Conservation (phyloP, 176 grass and related monocot species). For the Cenchrus americanus region DNA sequence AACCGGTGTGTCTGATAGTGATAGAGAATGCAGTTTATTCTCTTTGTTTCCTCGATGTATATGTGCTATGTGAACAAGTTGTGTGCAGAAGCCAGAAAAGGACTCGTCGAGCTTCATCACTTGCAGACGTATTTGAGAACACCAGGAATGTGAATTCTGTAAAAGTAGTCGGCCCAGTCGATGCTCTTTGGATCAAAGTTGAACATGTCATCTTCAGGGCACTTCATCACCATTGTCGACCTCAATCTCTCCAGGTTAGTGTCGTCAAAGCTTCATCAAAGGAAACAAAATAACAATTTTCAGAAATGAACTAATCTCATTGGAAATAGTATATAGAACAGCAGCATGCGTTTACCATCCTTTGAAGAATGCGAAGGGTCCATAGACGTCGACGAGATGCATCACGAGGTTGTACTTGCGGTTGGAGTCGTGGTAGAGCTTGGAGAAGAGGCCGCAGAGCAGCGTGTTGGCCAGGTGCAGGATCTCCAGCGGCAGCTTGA, state of each 20-base stretch:
- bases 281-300: background rate
- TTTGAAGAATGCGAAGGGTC: slow-evolving; percentile 74
- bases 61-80: background rate
- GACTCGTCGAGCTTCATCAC: background rate
- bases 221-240: slow-evolving; percentile 26
- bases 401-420: slow-evolving; percentile 54
- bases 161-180: slow-evolving; percentile 61
- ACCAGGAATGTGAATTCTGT: slow-evolving; percentile 57
- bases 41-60: background rate
- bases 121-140: slow-evolving; percentile 61
- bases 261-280: slow-evolving; percentile 55
- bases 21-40: background rate
- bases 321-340: background rate
- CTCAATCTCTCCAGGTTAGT: slow-evolving; percentile 56
- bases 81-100: no score
- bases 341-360: background rate
- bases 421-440: slow-evolving; percentile 39
- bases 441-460: slow-evolving; percentile 34
- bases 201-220: slow-evolving; percentile 21
- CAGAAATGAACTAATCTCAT: background rate
- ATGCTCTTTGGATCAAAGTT: slow-evolving; percentile 57
- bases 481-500: slow-evolving; percentile 72
- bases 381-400: slow-evolving; percentile 70
- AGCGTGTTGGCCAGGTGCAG: slow-evolving; percentile 49
- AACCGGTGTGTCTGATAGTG: background rate